Evolutionary conservation across 1,139 yeast species (phyloP), one percentile per base, ranked within the genome.

Genomic region (Blastobotrys serpentis): DNA sequence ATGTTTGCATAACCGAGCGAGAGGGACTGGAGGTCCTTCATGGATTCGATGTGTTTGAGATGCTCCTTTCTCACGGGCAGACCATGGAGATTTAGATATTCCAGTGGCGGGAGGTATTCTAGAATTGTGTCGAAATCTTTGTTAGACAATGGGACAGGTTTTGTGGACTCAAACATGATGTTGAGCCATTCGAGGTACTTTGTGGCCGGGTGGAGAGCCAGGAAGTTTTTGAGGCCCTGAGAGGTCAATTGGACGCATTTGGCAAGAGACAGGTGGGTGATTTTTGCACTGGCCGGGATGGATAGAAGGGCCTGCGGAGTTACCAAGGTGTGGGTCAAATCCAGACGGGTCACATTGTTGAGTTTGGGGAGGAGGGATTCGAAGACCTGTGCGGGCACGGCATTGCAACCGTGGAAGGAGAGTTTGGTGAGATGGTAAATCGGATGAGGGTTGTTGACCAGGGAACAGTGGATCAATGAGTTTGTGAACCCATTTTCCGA

Each of bases 331-430:
- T 88, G 96, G 19, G 87, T 82, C 48, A 89, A 73, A 63, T 89
- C 98, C 32, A 89, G 72, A 53, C 89, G 77, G 52, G 80, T 78
- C 44, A 89, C 67, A 55, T 77, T 76, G 14, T 78, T 75, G 38
- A 86, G 71, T 49, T 73, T 73, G 3, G 83, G 81, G 37, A 90
- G 69, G 2, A 87, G 64, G 52, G 75, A 77, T 41, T 72, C 74
- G 53, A 86, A 78, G 0, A 76, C 75, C 13, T 73, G 74, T 1
- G 79, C 66, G 2, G 88, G 76, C 42, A 90, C 71, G 53, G 86
- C 88, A 2, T 95, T 82, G 65, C 98, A 89, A 60, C 88, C 96
- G 67, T 89, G 96, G 61, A 89, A 79, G 0, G 95, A 86, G 11
- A 89, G 63, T 54, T 86, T 82, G 63, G 67, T 73, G 52, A 68